phyloP scores from a whole-genome alignment of 805 yeast species.

The Candida boidinii region DNA sequence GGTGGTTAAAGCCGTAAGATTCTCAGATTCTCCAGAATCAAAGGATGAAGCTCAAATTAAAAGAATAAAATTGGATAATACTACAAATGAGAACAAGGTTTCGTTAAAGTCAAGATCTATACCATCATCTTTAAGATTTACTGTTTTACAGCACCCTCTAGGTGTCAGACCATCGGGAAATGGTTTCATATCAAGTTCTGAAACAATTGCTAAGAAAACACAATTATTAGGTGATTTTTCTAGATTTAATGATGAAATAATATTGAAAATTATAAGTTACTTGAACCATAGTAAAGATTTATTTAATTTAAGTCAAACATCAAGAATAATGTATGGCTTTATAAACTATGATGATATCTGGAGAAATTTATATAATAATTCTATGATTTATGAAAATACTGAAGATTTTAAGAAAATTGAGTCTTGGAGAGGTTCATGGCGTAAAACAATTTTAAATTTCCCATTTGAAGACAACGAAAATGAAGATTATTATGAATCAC shows the following conservation, averaged over 20 bases:
- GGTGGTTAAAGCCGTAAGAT: too few species aligned
- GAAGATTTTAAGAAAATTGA: too few species aligned
- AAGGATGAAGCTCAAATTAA: too few species aligned
- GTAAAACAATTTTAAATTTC: constrained; percentile 44
- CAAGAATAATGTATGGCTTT: constrained; percentile 65
- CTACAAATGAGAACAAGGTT: not conserved
- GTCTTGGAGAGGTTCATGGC: constrained; percentile 90
- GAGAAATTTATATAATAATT: constrained; percentile 48
- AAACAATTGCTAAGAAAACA: constrained; percentile 11
- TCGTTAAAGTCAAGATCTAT: constrained; percentile 7
- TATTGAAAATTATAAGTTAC: constrained; percentile 43
- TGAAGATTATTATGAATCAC: too few species aligned
- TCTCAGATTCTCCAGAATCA: too few species aligned
- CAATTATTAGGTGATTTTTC: constrained; percentile 46
- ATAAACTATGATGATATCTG: constrained; percentile 73
- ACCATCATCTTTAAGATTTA: constrained; percentile 13
- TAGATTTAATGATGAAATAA: constrained; percentile 52
- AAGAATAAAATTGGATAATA: not conserved
- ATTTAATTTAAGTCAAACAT: constrained; percentile 43
- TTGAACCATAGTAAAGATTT: constrained; percentile 41
- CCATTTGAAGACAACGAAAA: not conserved
- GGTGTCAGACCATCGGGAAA: constrained; percentile 76
- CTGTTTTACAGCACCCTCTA: constrained; percentile 50
- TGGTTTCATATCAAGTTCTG: constrained; percentile 17
- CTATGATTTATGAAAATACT: constrained; percentile 20